Base-by-base conservation (phyloP, 2,329 filamentous ascomycete species). In the Dactylellina leptospora region DNA sequence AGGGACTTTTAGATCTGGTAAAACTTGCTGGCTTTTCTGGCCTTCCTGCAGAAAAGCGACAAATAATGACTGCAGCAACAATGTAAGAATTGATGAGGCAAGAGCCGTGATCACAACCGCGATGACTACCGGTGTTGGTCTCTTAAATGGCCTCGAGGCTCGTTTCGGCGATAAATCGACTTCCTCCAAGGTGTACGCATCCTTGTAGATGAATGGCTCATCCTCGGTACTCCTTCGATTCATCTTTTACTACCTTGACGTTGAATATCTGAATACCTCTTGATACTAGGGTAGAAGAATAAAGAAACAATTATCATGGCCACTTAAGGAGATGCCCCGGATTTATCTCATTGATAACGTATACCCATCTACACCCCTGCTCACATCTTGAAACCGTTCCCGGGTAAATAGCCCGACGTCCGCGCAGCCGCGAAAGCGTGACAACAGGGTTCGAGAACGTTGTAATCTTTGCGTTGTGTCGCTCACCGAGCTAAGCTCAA, bases 381-480 rank as follows among this genome's bases (percentile, higher is more conserved):
- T 13, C n/a, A 28, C 56, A 40, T 66, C 55, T 47, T 69, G 63
- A 69, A 69, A 60, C 64, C 47, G 48, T 56, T 33, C 36, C 61
- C 61, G 64, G 64, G 50, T 70, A 70, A 70, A 70, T 55, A 33
- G 47, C 42, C 64, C 64, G 64, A 55, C 28, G 36, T 70, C 55
- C 64, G 51, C 54, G 40, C 27, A 30, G 33, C 20, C 27, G 16
- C 9, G 50, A n/a, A 1, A 23, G 33, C 16, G n/a, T n/a, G n/a
- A n/a, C n/a, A n/a, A n/a, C n/a, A n/a, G n/a, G n/a, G n/a, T n/a
- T n/a, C n/a, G n/a, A n/a, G 51, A 42, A 40, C 33, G 55, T 69
- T 69, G 55, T 38, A 70, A 56, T 60, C 30, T 70, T 33, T 62
- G 64, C 22, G 64, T 70, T 70, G 64, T n/a, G 6, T 2, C 28